These are phyloP conservation scores for Epichloe sp. DNA, from an alignment of 2,329 filamentous ascomycete species.

Conservation along the genomic window DNA sequence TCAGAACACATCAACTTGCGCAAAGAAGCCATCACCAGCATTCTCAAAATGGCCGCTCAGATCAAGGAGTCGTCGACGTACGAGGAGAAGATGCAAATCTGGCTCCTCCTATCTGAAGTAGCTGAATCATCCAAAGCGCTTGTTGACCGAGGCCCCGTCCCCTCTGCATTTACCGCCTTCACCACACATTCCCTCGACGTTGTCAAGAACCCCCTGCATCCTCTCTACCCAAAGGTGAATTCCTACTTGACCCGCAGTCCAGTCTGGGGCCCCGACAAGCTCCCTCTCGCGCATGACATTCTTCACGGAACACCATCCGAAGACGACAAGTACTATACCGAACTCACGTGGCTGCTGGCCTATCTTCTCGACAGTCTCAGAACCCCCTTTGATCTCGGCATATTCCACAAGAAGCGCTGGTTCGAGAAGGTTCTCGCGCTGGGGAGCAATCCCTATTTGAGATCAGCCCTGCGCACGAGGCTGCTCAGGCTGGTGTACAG, in stretches of 20 bases:
- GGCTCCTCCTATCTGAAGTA: conserved; percentile 67
- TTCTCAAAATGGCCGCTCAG: conserved; percentile 51
- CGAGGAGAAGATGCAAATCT: conserved; percentile 64
- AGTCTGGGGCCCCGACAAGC: conserved; percentile 58
- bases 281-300: conserved; percentile 57
- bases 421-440: conserved; percentile 65
- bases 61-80: conserved; percentile 52
- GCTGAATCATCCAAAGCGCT: conserved; percentile 54
- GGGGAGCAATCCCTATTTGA: conserved; percentile 53
- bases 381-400: conserved; percentile 42
- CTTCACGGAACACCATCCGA: conserved; percentile 53
- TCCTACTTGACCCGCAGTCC: conserved; percentile 68
- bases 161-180: conserved; percentile 65
- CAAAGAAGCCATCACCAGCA: conserved; percentile 59
- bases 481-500: conserved; percentile 50
- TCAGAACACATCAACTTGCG: conserved; percentile 65
- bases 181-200: conserved; percentile 57
- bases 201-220: conserved; percentile 63
- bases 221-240: conserved; percentile 78
- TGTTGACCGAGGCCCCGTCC: conserved; percentile 45
- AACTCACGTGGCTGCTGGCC: conserved; percentile 61
- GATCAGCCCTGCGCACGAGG: conserved; percentile 44
- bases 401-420: conserved; percentile 49
- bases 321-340: conserved; percentile 59
- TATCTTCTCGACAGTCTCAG: conserved; percentile 58